Evolutionary conservation across 768 basidiomycete species (phyloP).

Genomic region (Suillus subluteus): DNA sequence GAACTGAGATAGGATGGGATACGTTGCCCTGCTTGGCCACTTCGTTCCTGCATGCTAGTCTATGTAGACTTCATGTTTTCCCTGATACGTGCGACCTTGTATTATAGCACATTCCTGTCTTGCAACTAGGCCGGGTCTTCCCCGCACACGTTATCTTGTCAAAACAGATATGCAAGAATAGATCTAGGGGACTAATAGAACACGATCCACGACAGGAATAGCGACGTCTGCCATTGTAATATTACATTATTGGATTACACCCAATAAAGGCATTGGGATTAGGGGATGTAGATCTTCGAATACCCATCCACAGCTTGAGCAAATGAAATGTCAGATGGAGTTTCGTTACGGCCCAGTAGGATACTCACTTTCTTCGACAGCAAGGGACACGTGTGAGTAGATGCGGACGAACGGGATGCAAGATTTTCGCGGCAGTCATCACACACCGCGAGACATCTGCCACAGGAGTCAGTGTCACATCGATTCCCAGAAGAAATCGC

Average conservation of each 20-base stretch:
- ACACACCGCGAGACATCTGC: conserved; percentile 53
- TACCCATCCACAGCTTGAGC: conserved; percentile 37
- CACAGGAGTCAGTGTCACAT: conserved; percentile 5
- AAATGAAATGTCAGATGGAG: neutral
- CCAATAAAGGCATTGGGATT: neutral
- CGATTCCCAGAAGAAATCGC: neutral
- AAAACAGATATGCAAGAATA: neutral
- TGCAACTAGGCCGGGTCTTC: neutral
- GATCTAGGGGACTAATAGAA: neutral
- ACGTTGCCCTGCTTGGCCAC: neutral
- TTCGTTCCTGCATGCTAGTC: neutral
- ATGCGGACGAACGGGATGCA: conserved; percentile 50
- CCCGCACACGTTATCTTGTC: neutral
- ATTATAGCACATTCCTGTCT: neutral
- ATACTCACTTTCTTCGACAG: conserved; percentile 49
- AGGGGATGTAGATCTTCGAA: conserved; percentile 40
- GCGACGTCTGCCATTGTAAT: neutral
- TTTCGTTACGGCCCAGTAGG: conserved; percentile 10
- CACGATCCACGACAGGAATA: neutral
- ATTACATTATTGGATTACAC: neutral
- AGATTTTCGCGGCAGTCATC: conserved; percentile 58
- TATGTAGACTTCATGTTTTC: neutral
- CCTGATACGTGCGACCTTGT: neutral
- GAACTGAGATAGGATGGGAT: neutral
- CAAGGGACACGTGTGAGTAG: conserved; percentile 57